These are phyloP conservation scores for Fraxinus greggii DNA, from an alignment of 305 asterid species.

Conservation along the genomic window DNA sequence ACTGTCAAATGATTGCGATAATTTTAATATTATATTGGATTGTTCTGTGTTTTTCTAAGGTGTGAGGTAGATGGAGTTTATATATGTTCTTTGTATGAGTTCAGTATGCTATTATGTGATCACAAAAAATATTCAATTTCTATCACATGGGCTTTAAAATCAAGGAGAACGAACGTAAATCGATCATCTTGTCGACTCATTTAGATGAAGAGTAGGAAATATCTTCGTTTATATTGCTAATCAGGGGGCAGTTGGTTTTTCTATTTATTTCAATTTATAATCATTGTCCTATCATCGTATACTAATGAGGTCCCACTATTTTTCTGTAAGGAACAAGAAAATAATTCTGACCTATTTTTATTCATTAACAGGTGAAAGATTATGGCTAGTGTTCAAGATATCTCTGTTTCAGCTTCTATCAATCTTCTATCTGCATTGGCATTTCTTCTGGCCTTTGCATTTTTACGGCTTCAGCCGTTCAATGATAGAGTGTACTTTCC, in stretches of 20 bases:
- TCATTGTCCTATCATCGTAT: neutral
- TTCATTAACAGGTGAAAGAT: constrained; percentile 41
- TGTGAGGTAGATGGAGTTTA: neutral
- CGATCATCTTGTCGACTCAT: neutral
- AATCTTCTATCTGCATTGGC: constrained; percentile 80
- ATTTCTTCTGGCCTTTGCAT: constrained; percentile 87
- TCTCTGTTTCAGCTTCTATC: constrained; percentile 63
- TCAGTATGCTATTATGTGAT: neutral
- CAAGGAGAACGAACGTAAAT: neutral
- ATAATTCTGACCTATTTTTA: neutral
- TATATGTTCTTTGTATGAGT: neutral
- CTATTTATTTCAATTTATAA: neutral
- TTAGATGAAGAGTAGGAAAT: neutral
- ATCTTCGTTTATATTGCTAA: neutral
- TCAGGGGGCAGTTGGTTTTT: neutral
- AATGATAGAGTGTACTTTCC: constrained; percentile 92
- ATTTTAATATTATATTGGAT: neutral
- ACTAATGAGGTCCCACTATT: neutral
- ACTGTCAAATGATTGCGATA: neutral
- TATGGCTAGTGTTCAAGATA: constrained; percentile 75
- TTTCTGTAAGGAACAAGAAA: neutral
- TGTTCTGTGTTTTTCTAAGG: neutral
- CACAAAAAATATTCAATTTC: constrained; percentile 2
- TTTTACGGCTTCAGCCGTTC: constrained; percentile 82
- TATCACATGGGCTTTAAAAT: neutral